phyloP scores from a whole-genome alignment of 768 basidiomycete genomes.

The Hydnomerulius pinastri region DNA sequence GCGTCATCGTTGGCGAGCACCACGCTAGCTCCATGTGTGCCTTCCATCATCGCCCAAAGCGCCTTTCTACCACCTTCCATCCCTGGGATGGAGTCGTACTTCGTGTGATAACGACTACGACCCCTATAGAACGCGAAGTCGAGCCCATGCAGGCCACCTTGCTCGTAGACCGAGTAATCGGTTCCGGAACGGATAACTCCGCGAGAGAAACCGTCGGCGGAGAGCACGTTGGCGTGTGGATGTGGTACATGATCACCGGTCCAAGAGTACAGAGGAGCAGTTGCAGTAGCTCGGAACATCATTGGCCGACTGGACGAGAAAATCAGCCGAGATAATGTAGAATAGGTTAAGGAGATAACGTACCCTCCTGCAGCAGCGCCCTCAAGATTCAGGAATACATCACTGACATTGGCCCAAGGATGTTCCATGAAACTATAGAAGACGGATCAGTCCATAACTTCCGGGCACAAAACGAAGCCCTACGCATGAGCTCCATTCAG shows the following conservation, averaged over 20 bases:
- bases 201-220: constrained; percentile 66
- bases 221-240: constrained; percentile 73
- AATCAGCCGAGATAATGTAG: constrained; percentile 1
- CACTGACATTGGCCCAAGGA: constrained; percentile 67
- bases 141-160: constrained; percentile 61
- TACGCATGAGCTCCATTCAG: constrained; percentile 72
- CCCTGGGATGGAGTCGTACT: constrained; percentile 65
- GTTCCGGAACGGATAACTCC: constrained; percentile 70
- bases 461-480: constrained; percentile 19
- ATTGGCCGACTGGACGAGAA: constrained; percentile 58
- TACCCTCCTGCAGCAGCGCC: constrained; percentile 81
- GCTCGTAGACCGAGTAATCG: constrained; percentile 70
- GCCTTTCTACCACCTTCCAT: constrained; percentile 54
- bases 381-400: constrained; percentile 79
- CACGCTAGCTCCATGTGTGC: constrained; percentile 53
- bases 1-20: constrained; percentile 51
- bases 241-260: constrained; percentile 47
- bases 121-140: constrained; percentile 81
- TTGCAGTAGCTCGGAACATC: constrained; percentile 71
- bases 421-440: constrained; percentile 63
- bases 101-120: constrained; percentile 76
- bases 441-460: not conserved
- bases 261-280: constrained; percentile 57
- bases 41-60: constrained; percentile 83
- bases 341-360: constrained; percentile 13